These are phyloP conservation scores for Fistulifera solaris DNA, from an alignment of 108 stramenopile species.

Conservation along the genomic window DNA sequence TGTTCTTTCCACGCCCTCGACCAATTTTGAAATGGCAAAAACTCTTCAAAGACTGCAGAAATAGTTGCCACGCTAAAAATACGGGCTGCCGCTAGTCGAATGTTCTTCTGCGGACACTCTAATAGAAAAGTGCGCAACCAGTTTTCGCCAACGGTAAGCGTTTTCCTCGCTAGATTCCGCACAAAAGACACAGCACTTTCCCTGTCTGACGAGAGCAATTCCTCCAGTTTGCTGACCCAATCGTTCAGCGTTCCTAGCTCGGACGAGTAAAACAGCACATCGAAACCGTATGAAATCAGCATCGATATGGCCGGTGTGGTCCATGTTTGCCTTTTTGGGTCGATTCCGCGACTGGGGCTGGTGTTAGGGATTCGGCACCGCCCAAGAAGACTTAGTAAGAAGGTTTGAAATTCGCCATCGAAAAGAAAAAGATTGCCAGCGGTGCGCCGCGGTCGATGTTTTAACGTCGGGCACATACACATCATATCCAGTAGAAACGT, in stretches of 20 bases:
- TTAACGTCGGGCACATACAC: constrained; percentile 80
- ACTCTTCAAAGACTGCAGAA: constrained; percentile 25
- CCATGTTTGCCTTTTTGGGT: constrained; percentile 11
- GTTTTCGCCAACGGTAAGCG: constrained; percentile 44
- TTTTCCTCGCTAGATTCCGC: constrained; percentile 49
- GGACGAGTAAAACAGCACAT: constrained; percentile 65
- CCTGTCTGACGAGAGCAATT: constrained; percentile 31
- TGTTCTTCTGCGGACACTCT: constrained; percentile 61
- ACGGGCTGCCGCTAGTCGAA: constrained; percentile 50
- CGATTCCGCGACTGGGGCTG: background rate
- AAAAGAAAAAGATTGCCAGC: constrained; percentile 88
- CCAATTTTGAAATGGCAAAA: constrained; percentile 45
- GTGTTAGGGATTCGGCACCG: constrained; percentile 23
- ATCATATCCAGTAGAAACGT: constrained; percentile 54
- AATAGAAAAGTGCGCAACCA: constrained; percentile 71
- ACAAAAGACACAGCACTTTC: constrained; percentile 40
- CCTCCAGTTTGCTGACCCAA: constrained; percentile 51
- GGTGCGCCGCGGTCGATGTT: constrained; percentile 33
- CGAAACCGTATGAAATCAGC: constrained; percentile 60
- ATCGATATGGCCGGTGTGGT: constrained; percentile 31
- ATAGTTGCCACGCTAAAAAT: constrained; percentile 49
- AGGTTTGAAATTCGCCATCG: constrained; percentile 81
- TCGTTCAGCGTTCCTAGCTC: constrained; percentile 32
- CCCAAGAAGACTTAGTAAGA: constrained; percentile 68
- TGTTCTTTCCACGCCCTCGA: constrained; percentile 33